phyloP scores from a whole-genome alignment of 257 asterid species.

The Fraxinus pennsylvanica region DNA sequence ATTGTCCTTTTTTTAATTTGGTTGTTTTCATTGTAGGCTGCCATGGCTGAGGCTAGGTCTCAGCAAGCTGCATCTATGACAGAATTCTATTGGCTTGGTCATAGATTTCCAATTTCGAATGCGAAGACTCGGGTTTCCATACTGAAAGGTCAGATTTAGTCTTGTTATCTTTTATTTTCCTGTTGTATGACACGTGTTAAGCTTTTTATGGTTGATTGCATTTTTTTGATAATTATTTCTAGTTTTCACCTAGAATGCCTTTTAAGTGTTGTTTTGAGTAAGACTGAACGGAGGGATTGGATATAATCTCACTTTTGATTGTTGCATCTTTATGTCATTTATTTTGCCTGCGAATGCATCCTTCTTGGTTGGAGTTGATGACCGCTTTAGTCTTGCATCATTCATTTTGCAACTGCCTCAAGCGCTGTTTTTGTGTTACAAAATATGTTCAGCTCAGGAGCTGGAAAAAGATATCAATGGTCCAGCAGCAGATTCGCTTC shows the following conservation, averaged over 20 bases:
- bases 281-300: neutral
- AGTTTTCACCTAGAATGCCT: neutral
- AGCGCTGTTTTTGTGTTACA: conserved; percentile 28
- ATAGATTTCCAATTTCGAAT: conserved; percentile 81
- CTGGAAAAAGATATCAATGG: conserved; percentile 86
- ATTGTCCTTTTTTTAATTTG: conserved; percentile 24
- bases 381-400: conserved; percentile 14
- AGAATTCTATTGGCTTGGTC: conserved; percentile 92
- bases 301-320: neutral
- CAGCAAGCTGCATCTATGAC: conserved; percentile 99
- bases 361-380: conserved; percentile 3
- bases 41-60: conserved; percentile 95
- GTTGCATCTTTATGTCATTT: neutral
- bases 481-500: conserved; percentile 71
- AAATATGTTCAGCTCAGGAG: conserved; percentile 80
- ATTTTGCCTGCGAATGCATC: neutral
- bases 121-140: conserved; percentile 91
- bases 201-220: neutral
- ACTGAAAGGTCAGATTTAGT: conserved; percentile 67
- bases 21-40: conserved; percentile 64
- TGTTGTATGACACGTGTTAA: conserved; percentile 9
- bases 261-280: neutral
- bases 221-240: neutral
- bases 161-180: conserved; percentile 5
- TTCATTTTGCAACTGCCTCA: conserved; percentile 28